Base-by-base conservation (phyloP, 768 basidiomycete species). In the Pleurotus platypus region DNA sequence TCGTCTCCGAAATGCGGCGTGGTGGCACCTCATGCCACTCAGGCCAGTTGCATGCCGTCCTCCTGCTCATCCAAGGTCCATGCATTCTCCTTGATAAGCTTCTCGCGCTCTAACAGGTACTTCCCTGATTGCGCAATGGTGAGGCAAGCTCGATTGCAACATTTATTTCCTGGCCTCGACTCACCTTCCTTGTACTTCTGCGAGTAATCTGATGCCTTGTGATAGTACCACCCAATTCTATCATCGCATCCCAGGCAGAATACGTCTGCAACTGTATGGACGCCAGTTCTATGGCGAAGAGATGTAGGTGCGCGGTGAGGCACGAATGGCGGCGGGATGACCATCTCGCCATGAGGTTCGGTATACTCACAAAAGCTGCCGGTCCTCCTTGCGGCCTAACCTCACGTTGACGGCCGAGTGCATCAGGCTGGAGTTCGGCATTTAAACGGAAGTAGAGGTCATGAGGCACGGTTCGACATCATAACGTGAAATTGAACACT, bases 151-250 rank as follows among this genome's bases (percentile, higher is more conserved):
- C 46, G n/a, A 13, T 22, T 22, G 20, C 20, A 45, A 45, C n/a
- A 22, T 45, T 45, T 16, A 15, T 22, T 45, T 11, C 24, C 38
- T 27, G 39, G 58, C 30, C 9, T 7, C 3, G 7, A 62, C 79
- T 39, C 35, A 83, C 90, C 87, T 81, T 93, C 91, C 69, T 92
- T 93, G 66, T 93, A 92, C 66, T 87, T 91, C 80, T 93, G 91
- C 2, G 82, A 78, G 39, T 75, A 72, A 61, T 92, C 88, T 0
- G 85, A 79, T 11, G 91, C 89, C 65, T 86, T 88, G 68, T 89
- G 83, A 62, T 93, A 93, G 65, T 77, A 90, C 90, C 91, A 93
- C 1, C 91, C 90, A 3, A 92, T 57, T 37, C 88, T 79, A 13
- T 89, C 89, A 57, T 86, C 84, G 70, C 91, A 93, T 0, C 89